Percentiles rank a stretch among this genome's conserved stretches.
phyloP scores from a whole-genome alignment of 352 stramenopile species.

The Plasmopara viticola region DNA sequence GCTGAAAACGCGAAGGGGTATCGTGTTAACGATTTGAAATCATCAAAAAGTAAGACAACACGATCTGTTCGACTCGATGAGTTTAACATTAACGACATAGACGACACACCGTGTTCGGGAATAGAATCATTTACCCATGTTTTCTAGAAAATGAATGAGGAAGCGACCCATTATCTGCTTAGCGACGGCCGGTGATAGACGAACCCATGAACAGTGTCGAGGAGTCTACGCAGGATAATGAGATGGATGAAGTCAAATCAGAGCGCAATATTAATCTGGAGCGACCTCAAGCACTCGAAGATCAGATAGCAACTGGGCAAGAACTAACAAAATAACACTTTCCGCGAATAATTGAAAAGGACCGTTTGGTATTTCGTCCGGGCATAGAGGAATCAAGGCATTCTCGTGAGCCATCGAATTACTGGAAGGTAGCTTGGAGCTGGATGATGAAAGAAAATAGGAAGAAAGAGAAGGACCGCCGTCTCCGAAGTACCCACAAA shows the following conservation, averaged over 20 bases:
- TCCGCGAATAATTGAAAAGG: background rate
- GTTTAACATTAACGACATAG: background rate
- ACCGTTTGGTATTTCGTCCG: background rate
- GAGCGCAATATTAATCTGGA: background rate
- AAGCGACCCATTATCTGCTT: background rate
- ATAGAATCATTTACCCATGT: background rate
- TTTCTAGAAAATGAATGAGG: background rate
- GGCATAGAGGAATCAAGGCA: background rate
- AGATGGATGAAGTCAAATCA: conserved; percentile 4
- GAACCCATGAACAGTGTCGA: background rate
- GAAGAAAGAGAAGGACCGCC: conserved; percentile 1
- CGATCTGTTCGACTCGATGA: background rate
- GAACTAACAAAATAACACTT: conserved; percentile 5
- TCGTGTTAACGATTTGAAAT: conserved; percentile 9
- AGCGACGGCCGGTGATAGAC: background rate
- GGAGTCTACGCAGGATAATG: background rate
- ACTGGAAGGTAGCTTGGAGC: background rate
- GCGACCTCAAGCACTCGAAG: background rate
- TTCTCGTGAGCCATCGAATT: background rate
- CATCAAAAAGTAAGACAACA: conserved; percentile 6
- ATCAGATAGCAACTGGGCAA: background rate
- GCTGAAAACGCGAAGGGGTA: conserved; percentile 10
- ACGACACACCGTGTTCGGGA: background rate
- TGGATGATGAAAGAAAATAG: background rate
- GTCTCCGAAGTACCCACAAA: background rate